These are phyloP conservation scores for Fonsecaea monophora DNA, from an alignment of 2,329 filamentous ascomycete species.

Conservation along the genomic window DNA sequence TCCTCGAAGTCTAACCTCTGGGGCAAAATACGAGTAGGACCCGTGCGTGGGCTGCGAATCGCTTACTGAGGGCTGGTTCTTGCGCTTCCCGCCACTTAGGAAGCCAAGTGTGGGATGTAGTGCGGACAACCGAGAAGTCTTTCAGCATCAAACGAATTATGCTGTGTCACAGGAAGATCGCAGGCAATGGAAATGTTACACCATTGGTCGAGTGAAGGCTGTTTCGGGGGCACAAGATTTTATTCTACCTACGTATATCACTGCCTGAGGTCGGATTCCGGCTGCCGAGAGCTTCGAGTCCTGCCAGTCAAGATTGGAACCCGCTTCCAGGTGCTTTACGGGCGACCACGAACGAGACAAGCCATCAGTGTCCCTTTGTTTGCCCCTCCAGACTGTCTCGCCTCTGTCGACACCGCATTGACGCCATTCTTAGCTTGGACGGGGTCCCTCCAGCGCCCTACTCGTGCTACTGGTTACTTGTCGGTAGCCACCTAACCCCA, in stretches of 20 bases:
- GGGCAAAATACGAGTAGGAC: background rate
- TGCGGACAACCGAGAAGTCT: background rate
- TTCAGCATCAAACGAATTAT: conserved; percentile 5
- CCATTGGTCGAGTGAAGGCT: conserved; percentile 8
- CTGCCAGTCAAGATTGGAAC: background rate
- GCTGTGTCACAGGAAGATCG: conserved; percentile 16
- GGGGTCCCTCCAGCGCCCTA: background rate
- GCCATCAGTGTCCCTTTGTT: background rate
- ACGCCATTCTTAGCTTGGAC: conserved; percentile 1
- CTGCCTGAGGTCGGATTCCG: background rate
- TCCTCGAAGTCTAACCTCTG: background rate
- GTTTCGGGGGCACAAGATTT: background rate
- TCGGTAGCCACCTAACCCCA: background rate
- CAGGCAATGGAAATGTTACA: conserved; percentile 1
- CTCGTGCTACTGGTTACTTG: too few relatives aligned
- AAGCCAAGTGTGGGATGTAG: conserved; percentile 2
- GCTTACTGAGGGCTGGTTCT: background rate
- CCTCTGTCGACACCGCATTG: background rate
- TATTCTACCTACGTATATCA: background rate
- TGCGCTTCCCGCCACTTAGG: background rate
- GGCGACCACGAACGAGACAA: too few relatives aligned
- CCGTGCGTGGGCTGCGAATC: background rate
- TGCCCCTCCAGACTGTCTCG: background rate
- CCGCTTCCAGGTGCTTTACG: background rate
- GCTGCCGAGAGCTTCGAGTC: background rate